Base-by-base conservation (phyloP, 1,284 basidiomycete species). In the Irpex sp. region DNA sequence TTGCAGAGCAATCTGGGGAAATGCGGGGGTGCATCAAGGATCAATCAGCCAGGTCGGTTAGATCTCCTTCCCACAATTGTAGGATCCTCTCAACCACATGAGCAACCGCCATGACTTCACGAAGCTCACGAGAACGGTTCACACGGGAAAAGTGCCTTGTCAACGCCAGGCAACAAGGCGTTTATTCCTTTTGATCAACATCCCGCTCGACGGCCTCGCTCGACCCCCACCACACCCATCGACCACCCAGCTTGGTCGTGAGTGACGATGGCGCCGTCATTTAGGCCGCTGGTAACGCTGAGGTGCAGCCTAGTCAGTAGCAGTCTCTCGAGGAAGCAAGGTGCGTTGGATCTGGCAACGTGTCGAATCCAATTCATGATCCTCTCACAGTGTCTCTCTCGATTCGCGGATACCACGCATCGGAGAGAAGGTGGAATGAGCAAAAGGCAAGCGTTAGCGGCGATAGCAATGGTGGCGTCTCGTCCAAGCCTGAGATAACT, bases 341-440 rank as follows among this genome's bases (percentile, higher is more conserved):
- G 62, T 63, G 21, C 16, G 62, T 47, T 28, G 21, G 6, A n/a
- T 52, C 19, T 7, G 10, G 52, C 39, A 54, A 60, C 37, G 54
- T 57, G 42, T 18, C 37, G 19, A 45, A 55, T 28, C 48, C 33
- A 36, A 45, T 12, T 21, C 16, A 36, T 37, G 35, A 35, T 21
- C 12, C 52, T 14, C 39, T 45, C 39, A 45, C 58, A 72, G 70
- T 66, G 60, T 67, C 66, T 58, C 64, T 67, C 63, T 62, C 65
- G 18, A 61, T 64, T 62, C 70, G 72, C 57, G 56, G 59, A 28
- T 72, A 69, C 61, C 71, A 69, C 63, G 62, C 61, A 23, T 67
- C 66, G 18, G 48, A 65, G 47, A 53, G 63, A 3, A 48, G 57
- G 23, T 63, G 65, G 60, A 65, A 73, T 62, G 70, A 66, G 47